These are phyloP conservation scores for Daldinia childiae DNA, from an alignment of 495 filamentous ascomycete species.

Conservation along the genomic window DNA sequence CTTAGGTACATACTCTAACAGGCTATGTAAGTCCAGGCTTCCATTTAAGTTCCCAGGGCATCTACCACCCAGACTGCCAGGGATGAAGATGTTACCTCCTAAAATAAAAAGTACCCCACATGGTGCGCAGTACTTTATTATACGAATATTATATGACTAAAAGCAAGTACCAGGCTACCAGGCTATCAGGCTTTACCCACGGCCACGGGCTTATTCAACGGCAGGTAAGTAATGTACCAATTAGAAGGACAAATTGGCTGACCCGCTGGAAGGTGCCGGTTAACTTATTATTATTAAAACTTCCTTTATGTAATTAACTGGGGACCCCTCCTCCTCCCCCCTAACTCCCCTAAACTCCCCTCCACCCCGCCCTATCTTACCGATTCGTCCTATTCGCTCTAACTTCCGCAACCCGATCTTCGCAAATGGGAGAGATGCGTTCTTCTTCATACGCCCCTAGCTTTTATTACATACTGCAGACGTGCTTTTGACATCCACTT, in stretches of 20 bases:
- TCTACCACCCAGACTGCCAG: not conserved
- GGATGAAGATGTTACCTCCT: not conserved
- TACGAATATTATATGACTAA: not conserved
- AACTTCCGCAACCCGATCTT: constrained; percentile 10
- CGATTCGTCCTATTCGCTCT: constrained; percentile 1
- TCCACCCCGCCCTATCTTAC: constrained; percentile 7
- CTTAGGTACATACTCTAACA: too few relatives aligned
- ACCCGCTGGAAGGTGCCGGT: not conserved
- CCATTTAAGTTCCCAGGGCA: not conserved
- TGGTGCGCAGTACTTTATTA: not conserved
- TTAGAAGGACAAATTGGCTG: constrained; percentile 20
- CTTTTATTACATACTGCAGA: constrained; percentile 17
- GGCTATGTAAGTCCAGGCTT: not conserved
- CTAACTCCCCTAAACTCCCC: constrained; percentile 14
- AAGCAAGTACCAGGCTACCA: not conserved
- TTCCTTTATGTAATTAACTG: constrained; percentile 19
- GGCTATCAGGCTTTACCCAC: too few relatives aligned
- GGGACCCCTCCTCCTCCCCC: not conserved
- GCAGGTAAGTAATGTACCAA: constrained; percentile 14
- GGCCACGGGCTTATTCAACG: not conserved
- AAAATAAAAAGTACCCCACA: constrained; percentile 1
- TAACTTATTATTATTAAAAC: constrained; percentile 2
- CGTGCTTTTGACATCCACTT: constrained; percentile 1
- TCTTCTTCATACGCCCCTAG: constrained; percentile 27
- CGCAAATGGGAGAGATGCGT: constrained; percentile 7